phyloP scores from a whole-genome alignment of 345 rosid species.

The Arabidopsis arenosa region DNA sequence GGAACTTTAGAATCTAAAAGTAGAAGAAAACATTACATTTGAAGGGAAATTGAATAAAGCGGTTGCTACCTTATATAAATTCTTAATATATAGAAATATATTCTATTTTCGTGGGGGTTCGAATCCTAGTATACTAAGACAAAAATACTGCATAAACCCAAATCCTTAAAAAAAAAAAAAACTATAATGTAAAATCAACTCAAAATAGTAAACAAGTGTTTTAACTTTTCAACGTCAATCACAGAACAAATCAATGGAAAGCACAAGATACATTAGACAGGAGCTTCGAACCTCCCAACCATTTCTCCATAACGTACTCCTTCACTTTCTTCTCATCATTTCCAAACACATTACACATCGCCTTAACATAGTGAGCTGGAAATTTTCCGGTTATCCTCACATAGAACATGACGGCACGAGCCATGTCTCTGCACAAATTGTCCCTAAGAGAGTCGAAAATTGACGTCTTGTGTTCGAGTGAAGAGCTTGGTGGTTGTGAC shows the following conservation, averaged over 20 bases:
- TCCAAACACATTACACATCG: constrained; percentile 27
- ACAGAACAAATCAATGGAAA: background rate
- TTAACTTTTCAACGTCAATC: background rate
- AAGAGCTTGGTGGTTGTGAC: background rate
- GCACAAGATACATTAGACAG: constrained; percentile 25
- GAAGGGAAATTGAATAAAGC: no score
- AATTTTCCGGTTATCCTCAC: constrained; percentile 24
- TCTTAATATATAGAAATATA: no score
- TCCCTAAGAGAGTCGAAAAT: background rate
- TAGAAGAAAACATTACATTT: no score
- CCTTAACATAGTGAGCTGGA: constrained; percentile 14
- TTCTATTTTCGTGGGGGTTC: no score
- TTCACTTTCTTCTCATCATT: constrained; percentile 32
- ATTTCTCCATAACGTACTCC: constrained; percentile 20
- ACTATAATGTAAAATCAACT: no score
- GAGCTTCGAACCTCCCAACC: constrained; percentile 29
- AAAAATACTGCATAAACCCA: no score
- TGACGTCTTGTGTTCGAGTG: background rate
- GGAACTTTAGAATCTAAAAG: no score
- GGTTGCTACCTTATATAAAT: no score
- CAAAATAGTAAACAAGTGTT: no score
- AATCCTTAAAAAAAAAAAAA: no score
- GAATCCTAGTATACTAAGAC: no score
- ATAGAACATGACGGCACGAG: constrained; percentile 27
- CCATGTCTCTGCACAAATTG: constrained; percentile 15